Evolutionary conservation across 306 rosid species (phyloP).

Genomic region (Pyrus betulifolia): DNA sequence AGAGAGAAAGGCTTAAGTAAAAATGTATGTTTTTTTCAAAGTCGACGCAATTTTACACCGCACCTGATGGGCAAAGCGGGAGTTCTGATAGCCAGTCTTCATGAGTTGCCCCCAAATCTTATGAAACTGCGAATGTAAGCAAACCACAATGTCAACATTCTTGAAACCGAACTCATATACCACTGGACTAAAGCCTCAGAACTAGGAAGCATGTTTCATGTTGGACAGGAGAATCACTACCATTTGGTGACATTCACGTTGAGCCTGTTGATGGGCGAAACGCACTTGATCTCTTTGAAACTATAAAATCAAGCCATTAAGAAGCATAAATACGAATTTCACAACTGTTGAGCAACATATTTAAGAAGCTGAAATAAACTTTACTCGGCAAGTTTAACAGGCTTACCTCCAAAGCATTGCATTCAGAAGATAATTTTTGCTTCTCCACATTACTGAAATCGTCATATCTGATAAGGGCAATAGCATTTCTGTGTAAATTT

Average conservation of each 20-base stretch:
- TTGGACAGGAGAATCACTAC: constrained; percentile 29
- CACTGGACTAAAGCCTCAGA: neutral
- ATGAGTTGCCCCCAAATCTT: constrained; percentile 94
- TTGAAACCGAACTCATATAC: neutral
- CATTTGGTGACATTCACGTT: constrained; percentile 68
- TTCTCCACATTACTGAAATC: constrained; percentile 40
- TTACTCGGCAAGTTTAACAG: constrained; percentile 2
- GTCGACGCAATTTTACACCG: neutral
- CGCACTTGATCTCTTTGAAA: constrained; percentile 53
- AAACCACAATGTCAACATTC: constrained; percentile 5
- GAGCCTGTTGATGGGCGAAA: constrained; percentile 57
- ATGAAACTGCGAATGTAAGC: constrained; percentile 55
- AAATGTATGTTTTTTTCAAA: too few relatives aligned
- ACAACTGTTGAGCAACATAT: neutral
- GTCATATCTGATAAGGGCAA: constrained; percentile 45
- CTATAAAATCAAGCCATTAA: constrained; percentile 33
- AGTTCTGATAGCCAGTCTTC: constrained; percentile 98
- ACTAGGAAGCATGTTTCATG: neutral
- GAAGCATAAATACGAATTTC: constrained; percentile 1
- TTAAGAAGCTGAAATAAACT: neutral
- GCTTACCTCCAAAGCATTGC: constrained; percentile 58
- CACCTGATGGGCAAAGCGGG: constrained; percentile 99
- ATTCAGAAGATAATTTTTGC: constrained; percentile 37
- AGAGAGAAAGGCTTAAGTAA: neutral
- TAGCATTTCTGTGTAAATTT: neutral